Conservation (phyloP, 371 early-diverging fungal species). For the Circinella minor region DNA sequence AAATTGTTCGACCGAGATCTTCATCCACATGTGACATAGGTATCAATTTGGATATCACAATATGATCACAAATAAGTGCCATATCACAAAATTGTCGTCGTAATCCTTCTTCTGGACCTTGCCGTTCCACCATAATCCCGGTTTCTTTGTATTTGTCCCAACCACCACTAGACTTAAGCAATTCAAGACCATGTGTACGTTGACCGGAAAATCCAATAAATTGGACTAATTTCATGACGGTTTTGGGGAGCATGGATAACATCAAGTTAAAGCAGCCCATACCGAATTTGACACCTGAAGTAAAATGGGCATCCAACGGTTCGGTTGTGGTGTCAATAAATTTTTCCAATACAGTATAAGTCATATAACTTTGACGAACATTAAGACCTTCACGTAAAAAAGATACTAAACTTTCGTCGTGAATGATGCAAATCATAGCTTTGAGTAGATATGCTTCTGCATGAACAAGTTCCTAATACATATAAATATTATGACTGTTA, state of each 20-base stretch:
- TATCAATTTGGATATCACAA: conserved; percentile 60
- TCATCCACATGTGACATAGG: conserved; percentile 53
- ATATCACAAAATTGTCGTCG: conserved; percentile 61
- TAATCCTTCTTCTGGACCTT: conserved; percentile 47
- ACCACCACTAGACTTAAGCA: conserved; percentile 59
- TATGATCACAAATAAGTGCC: conserved; percentile 64
- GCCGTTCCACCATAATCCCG: conserved; percentile 12
- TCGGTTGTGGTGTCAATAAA: conserved; percentile 49
- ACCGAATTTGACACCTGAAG: conserved; percentile 68
- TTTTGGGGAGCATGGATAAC: conserved; percentile 66
- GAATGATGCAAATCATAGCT: conserved; percentile 63
- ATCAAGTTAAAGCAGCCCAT: conserved; percentile 72
- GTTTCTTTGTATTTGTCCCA: conserved; percentile 35
- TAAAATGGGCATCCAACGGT: conserved; percentile 65
- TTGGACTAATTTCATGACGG: conserved; percentile 65
- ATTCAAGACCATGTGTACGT: conserved; percentile 59
- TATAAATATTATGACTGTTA: not conserved
- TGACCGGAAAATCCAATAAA: conserved; percentile 74
- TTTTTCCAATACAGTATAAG: conserved; percentile 57
- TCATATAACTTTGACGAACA: conserved; percentile 61
- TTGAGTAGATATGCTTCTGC: conserved; percentile 70
- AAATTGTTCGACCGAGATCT: conserved; percentile 36
- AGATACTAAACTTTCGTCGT: conserved; percentile 66
- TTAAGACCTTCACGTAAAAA: conserved; percentile 72
- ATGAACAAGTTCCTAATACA: conserved; percentile 62